Evolutionary conservation across 2,329 filamentous ascomycete genomes (phyloP).

Genomic region (Hypoxylon sp.): DNA sequence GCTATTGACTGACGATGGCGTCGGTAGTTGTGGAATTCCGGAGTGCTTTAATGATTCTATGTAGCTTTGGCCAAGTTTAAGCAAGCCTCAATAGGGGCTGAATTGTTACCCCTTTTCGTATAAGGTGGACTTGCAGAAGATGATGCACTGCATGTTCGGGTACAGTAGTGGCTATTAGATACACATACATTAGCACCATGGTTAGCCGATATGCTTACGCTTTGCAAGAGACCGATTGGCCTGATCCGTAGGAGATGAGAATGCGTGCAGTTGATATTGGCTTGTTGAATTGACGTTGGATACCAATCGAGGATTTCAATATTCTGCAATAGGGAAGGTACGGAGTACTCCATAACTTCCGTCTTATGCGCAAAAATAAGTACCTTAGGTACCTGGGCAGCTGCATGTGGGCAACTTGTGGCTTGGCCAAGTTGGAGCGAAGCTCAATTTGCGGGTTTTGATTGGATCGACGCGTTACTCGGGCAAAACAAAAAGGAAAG

Average conservation of each 20-base stretch:
- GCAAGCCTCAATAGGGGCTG: constrained; percentile 7
- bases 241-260: not conserved
- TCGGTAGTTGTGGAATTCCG: constrained; percentile 33
- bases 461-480: constrained; percentile 42
- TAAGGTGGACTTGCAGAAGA: constrained; percentile 2
- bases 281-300: constrained; percentile 9
- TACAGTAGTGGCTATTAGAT: constrained; percentile 1
- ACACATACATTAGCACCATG: not conserved
- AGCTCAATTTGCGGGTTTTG: constrained; percentile 32
- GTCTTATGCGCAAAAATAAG: not conserved
- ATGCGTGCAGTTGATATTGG: constrained; percentile 22
- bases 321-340: constrained; percentile 14
- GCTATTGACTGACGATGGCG: constrained; percentile 23
- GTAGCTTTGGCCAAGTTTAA: not conserved
- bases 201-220: not conserved
- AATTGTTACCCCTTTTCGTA: constrained; percentile 30
- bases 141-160: not conserved
- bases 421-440: constrained; percentile 40
- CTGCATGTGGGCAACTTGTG: constrained; percentile 14
- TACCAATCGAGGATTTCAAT: constrained; percentile 12
- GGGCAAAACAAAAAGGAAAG: constrained; percentile 42
- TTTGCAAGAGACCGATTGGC: not conserved
- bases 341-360: constrained; percentile 3
- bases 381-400: not conserved
- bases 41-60: constrained; percentile 14